Evolutionary conservation across 495 filamentous ascomycete genomes (phyloP), one percentile per base, ranked within the genome.

Genomic region (Glutinoglossum americanum): DNA sequence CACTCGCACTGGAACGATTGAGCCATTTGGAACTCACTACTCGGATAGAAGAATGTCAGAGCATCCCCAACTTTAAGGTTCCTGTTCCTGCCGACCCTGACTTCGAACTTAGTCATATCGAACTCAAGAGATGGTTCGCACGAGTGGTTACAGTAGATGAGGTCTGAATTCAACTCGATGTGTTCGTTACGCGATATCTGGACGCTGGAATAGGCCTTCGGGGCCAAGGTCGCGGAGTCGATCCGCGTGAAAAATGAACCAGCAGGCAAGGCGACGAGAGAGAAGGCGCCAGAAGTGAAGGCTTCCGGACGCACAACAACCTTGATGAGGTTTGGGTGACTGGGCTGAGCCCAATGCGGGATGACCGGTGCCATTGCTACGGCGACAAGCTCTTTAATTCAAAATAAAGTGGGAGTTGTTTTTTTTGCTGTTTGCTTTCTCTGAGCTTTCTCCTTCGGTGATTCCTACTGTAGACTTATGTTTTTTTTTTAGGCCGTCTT

Each of bases 31-130:
- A 81, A 88, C 68, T 88, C 84, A 3, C 82, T 81, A 57, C 76
- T 81, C 7, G 84, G 84, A 64, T 88, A 88, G 70, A 88, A 88
- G 73, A 85, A 87, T 57, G 83, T 87, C 47, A 87, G 66, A 57
- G 80, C 76, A 55, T 87, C 78, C 35, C 81, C 83, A 1, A 61
- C 64, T 53, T 73, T 67, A 27, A 84, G 71, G 2, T 51, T 62
- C 6, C 56, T 62, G 37, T 76, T 75, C 19, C 74, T 69, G 13
- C 76, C 76, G 2, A 78, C 83, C 17, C 83, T 71, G 62, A 87
- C 71, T 62, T 77, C 75, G 70, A 79, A 74, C 61, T 72, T 72
- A 47, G 64, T 64, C 72, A 80, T 86, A 67, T 87, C 83, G 65
- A 87, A 87, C n/a, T 60, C 49, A 1, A 53, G 28, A 1, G 25